phyloP scores from a whole-genome alignment of 73 alveolate genomes.

The Tetrahymena malaccensis region DNA sequence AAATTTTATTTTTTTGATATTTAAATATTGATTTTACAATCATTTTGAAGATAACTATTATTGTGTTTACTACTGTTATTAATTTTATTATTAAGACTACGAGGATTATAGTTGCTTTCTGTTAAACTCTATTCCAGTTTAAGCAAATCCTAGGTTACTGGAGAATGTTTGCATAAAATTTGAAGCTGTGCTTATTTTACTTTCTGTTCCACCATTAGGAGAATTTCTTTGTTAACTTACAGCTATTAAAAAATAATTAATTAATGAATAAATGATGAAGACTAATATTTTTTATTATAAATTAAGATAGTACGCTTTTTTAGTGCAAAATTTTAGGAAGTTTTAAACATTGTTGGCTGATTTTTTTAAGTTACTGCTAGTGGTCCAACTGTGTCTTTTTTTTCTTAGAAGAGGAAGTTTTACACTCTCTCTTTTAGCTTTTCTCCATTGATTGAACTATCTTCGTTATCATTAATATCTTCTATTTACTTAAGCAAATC shows the following conservation, averaged over 20 bases:
- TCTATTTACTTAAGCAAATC: background rate
- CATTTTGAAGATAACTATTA: background rate
- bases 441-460: background rate
- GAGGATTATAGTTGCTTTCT: background rate
- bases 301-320: background rate
- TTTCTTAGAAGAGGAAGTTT: background rate
- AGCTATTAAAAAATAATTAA: background rate
- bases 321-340: background rate
- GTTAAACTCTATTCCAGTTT: background rate
- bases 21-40: background rate
- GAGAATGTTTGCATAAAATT: background rate
- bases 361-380: background rate
- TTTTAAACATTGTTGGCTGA: background rate
- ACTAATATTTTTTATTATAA: background rate
- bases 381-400: background rate
- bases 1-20: too few species aligned
- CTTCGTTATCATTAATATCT: background rate
- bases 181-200: background rate
- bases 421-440: background rate
- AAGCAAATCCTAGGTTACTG: background rate
- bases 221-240: background rate
- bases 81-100: background rate
- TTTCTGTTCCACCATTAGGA: background rate
- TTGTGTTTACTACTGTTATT: background rate
- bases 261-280: too few species aligned